Evolutionary conservation across 305 asterid genomes (phyloP).

Genomic region (Andrographis paniculata): DNA sequence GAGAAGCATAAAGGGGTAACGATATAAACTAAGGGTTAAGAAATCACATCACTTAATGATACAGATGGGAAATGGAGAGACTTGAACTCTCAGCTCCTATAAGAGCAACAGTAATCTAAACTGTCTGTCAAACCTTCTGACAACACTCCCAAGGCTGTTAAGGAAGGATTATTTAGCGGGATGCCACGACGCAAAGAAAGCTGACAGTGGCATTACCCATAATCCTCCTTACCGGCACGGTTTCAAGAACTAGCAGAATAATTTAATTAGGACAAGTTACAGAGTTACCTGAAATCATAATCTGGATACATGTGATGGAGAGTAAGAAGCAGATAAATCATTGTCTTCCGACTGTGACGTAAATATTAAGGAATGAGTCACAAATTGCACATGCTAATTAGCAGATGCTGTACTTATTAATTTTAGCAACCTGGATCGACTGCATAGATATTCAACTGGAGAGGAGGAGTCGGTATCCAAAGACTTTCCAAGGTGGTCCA

Average conservation of each 20-base stretch:
- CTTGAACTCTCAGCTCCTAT: constrained; percentile 99
- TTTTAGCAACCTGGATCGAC: constrained; percentile 67
- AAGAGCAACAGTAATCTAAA: constrained; percentile 92
- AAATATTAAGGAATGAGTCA: constrained; percentile 18
- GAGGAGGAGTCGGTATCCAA: constrained; percentile 78
- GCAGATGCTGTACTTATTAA: constrained; percentile 10
- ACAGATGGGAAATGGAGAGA: constrained; percentile 98
- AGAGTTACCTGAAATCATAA: constrained; percentile 92
- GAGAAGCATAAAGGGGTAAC: constrained; percentile 12
- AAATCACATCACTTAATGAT: constrained; percentile 19
- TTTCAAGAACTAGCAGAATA: constrained; percentile 12
- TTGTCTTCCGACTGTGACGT: constrained; percentile 77
- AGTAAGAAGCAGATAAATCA: constrained; percentile 86
- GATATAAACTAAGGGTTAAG: constrained; percentile 17
- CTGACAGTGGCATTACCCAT: constrained; percentile 99
- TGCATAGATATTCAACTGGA: constrained; percentile 64
- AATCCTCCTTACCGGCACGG: constrained; percentile 48
- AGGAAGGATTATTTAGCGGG: constrained; percentile 84
- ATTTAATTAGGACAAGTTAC: constrained; percentile 28
- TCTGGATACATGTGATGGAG: constrained; percentile 95
- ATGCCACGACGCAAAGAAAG: constrained; percentile 93
- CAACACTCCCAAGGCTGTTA: constrained; percentile 88
- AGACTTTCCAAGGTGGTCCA: constrained; percentile 74
- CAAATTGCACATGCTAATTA: constrained; percentile 9
- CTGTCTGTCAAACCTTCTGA: constrained; percentile 99